phyloP scores from a whole-genome alignment of 768 basidiomycete genomes.

The Scleroderma bovista region DNA sequence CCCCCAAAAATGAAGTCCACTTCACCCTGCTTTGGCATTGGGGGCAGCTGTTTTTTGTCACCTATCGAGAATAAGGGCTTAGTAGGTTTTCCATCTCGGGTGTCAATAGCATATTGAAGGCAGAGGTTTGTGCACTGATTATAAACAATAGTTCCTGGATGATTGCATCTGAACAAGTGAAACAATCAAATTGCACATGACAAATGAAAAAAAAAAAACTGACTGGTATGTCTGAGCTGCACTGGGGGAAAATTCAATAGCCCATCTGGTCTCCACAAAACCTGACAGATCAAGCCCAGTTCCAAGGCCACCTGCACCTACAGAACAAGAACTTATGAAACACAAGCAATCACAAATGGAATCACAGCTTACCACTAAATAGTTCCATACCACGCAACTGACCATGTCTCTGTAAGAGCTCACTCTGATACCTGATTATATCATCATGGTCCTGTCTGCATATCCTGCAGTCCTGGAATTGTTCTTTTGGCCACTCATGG shows the following conservation, averaged over 20 bases:
- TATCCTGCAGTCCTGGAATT: constrained; percentile 33
- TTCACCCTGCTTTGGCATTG: constrained; percentile 53
- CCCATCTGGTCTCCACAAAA: constrained; percentile 61
- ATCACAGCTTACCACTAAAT: constrained; percentile 49
- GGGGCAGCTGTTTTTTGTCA: constrained; percentile 31
- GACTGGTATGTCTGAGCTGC: constrained; percentile 64
- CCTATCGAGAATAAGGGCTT: constrained; percentile 37
- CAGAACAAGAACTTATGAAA: not conserved
- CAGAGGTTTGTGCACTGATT: constrained; percentile 60
- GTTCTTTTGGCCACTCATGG: constrained; percentile 18
- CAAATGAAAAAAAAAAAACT: constrained; percentile 10
- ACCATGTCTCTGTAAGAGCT: constrained; percentile 32
- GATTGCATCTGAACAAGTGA: constrained; percentile 46
- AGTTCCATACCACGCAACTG: constrained; percentile 59
- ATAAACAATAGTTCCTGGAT: constrained; percentile 54
- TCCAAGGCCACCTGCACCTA: constrained; percentile 74
- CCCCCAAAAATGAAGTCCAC: constrained; percentile 75
- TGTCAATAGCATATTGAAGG: constrained; percentile 52
- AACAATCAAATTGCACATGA: not conserved
- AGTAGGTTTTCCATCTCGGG: constrained; percentile 36
- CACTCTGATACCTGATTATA: constrained; percentile 22
- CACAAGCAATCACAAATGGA: not conserved
- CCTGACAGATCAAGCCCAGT: constrained; percentile 59
- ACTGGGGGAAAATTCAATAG: constrained; percentile 58
- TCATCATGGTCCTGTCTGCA: constrained; percentile 35